These are phyloP conservation scores for Speleostelium caveatum DNA, from an alignment of 78 protist species.

Conservation along the genomic window DNA sequence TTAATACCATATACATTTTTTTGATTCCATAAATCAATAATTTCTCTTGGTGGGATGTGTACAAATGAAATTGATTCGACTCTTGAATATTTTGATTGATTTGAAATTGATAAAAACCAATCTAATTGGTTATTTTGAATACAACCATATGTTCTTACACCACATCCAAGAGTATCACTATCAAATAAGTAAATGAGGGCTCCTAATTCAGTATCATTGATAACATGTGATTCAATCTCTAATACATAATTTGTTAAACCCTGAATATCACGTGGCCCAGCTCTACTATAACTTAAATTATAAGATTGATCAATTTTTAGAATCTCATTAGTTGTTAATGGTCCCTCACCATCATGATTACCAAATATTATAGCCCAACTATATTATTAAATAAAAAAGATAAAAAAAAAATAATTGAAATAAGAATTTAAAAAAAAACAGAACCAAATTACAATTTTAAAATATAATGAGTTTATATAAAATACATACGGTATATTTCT, in stretches of 20 bases:
- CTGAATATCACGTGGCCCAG: not conserved
- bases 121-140: conserved; percentile 7
- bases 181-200: conserved; percentile 25
- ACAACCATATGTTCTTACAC: conserved; percentile 29
- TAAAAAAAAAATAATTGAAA: too few relatives aligned
- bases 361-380: too few relatives aligned
- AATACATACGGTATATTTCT: too few relatives aligned
- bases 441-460: too few relatives aligned
- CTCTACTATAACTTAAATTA: not conserved
- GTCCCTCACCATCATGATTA: conserved; percentile 61
- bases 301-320: too few relatives aligned
- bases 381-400: conserved; percentile 17
- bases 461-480: too few relatives aligned
- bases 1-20: conserved; percentile 8
- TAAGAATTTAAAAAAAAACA: too few relatives aligned
- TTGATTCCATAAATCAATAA: conserved; percentile 31
- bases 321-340: not conserved
- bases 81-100: not conserved
- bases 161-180: conserved; percentile 19
- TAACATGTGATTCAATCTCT: not conserved
- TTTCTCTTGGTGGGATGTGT: conserved; percentile 43
- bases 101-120: conserved; percentile 8
- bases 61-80: conserved; percentile 15
- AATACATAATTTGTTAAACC: conserved; percentile 21
- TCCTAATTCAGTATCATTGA: not conserved